A percentile compares a stretch with the other conserved stretches of the same genome.
Evolutionary conservation across 148 eudicot genomes (phyloP).

Genomic region (Tetragonia tetragonoides): DNA sequence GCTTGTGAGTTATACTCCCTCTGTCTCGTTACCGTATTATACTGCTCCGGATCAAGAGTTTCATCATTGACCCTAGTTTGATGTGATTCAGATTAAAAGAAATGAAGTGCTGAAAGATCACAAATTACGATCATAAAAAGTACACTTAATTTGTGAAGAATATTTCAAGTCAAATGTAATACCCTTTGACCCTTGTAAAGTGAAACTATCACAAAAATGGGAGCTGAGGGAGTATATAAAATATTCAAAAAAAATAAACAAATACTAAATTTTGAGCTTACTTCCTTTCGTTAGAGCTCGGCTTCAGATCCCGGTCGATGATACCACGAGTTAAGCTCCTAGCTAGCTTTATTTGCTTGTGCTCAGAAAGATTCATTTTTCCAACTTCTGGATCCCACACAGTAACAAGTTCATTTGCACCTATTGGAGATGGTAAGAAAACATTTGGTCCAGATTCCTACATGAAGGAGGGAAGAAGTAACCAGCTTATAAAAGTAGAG

Average conservation of each 20-base stretch:
- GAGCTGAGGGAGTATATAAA: neutral
- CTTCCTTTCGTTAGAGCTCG: slow-evolving; percentile 91
- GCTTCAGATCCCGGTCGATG: slow-evolving; percentile 94
- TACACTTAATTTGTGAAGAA: neutral
- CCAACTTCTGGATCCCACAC: slow-evolving; percentile 98
- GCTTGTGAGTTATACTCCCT: neutral
- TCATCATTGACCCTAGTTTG: neutral
- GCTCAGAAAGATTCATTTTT: slow-evolving; percentile 90
- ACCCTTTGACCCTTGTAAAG: neutral
- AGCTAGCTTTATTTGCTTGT: slow-evolving; percentile 93
- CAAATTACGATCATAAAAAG: neutral
- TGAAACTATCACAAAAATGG: neutral
- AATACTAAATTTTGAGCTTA: slow-evolving; percentile 35
- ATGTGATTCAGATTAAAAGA: neutral
- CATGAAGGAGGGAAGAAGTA: slow-evolving; percentile 15
- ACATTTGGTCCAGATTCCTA: slow-evolving; percentile 95
- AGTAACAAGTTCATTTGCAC: slow-evolving; percentile 89
- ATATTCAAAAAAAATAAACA: neutral
- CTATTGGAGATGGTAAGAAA: slow-evolving; percentile 74
- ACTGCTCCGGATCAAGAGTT: neutral
- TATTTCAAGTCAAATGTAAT: neutral
- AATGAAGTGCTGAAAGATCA: neutral
- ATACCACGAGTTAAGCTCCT: slow-evolving; percentile 94
- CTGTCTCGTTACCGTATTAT: neutral
- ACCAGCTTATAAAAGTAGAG: neutral